Conservation (phyloP, 257 asterid genomes). For the Rehmannia glutinosa region DNA sequence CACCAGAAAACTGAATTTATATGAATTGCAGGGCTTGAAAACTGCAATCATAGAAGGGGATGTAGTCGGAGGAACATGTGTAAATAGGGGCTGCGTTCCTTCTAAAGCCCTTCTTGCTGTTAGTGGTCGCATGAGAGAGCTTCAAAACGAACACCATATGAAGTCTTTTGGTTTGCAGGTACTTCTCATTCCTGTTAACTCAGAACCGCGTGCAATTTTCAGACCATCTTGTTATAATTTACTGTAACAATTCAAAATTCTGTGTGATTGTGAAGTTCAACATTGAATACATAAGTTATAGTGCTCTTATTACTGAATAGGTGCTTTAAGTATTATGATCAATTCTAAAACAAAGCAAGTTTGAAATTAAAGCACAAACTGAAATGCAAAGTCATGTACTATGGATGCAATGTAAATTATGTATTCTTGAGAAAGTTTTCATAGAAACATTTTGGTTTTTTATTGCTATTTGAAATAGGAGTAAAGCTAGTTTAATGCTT, state of each 20-base stretch:
- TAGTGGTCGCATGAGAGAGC: conserved; percentile 93
- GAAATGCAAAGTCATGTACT: background rate
- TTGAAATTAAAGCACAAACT: background rate
- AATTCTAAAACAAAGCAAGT: background rate
- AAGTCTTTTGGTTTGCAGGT: conserved; percentile 91
- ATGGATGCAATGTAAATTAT: background rate
- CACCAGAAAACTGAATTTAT: background rate
- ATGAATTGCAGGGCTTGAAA: conserved; percentile 65
- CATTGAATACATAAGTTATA: background rate
- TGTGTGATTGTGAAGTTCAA: background rate
- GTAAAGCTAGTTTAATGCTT: background rate
- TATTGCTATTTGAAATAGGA: background rate
- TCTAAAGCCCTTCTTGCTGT: conserved; percentile 90
- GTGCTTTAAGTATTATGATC: background rate
- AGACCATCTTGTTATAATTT: background rate
- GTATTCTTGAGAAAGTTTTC: background rate
- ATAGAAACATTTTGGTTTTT: background rate
- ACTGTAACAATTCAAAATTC: background rate
- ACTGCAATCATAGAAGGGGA: conserved; percentile 91
- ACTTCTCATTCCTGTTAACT: conserved; percentile 17
- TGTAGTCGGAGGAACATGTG: conserved; percentile 89
- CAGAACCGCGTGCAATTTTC: background rate
- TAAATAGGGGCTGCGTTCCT: conserved; percentile 89
- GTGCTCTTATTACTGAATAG: conserved; percentile 1
- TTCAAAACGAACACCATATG: conserved; percentile 82